Evolutionary conservation across 805 yeast species (phyloP), one percentile per base, ranked within the genome.

Genomic region (Suhomyces sp.): DNA sequence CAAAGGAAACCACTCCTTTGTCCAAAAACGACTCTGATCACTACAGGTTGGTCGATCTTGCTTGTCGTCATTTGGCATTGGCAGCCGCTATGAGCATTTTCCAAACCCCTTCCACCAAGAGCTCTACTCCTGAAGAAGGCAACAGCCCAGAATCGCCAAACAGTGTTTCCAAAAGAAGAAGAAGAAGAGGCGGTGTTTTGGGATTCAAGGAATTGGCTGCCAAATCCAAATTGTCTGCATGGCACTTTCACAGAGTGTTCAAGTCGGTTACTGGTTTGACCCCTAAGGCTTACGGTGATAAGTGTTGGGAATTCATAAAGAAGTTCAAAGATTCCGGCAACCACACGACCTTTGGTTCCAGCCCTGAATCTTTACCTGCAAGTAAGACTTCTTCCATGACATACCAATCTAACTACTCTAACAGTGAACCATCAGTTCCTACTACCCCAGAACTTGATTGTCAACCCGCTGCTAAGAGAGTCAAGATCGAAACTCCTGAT

Each of bases 161-260:
- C n/a, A 43, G 46, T 3, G 15, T 51, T 2, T 52, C 57, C 13
- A 71, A 65, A 47, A 76, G 76, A 66, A 77, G 78, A 65, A 78
- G 81, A 64, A 81, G 87, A 74, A 76, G 89, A 67, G 93, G 93
- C 17, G 91, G 90, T 41, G 89, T 86, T 9, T 69, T 86, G 45
- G 93, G 92, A 0, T 90, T 90, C 73, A 87, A 89, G 66, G 96
- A 90, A 65, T 77, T 90, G 62, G 97, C 96, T 7, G 84, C 89
- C 19, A 87, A 89, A 63, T 85, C 91, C 8, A 86, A 86, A 58
- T 77, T 90, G 53, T 82, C 89, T 9, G 94, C 96, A 22, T 90
- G 96, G 96, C 97, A 90, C 68, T 90, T 90, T 69, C 97, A 90
- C 73, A 76, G 97, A 48, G 96, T 90, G 21, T 90, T 90, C 76